These are phyloP conservation scores for Neolentinus lepideus DNA, from an alignment of 1,284 basidiomycete genomes.

Conservation along the genomic window DNA sequence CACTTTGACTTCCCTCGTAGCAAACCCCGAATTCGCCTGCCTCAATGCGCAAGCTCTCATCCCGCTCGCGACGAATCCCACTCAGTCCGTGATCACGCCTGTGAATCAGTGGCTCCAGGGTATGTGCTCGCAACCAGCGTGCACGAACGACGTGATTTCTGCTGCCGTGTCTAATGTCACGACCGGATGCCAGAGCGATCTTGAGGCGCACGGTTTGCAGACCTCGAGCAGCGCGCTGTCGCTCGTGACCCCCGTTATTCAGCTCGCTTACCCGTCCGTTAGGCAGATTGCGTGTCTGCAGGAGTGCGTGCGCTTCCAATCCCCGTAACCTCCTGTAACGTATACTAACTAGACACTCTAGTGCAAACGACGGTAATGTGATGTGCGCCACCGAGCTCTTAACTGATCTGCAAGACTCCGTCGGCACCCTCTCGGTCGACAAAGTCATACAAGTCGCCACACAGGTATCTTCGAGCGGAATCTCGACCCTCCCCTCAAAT, in stretches of 20 bases:
- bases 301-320: constrained; percentile 35
- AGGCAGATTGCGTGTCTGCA: constrained; percentile 46
- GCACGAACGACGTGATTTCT: constrained; percentile 47
- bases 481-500: constrained; percentile 29
- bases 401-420: constrained; percentile 33
- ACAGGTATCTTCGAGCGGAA: constrained; percentile 7
- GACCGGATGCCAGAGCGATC: constrained; percentile 43
- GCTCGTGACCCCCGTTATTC: constrained; percentile 28
- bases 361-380: constrained; percentile 31
- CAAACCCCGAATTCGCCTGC: constrained; percentile 41
- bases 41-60: constrained; percentile 42
- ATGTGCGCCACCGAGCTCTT: constrained; percentile 48
- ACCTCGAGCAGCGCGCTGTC: constrained; percentile 4
- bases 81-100: constrained; percentile 40
- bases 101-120: constrained; percentile 52
- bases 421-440: constrained; percentile 27
- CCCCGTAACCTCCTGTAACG: neutral
- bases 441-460: constrained; percentile 19
- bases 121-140: constrained; percentile 45
- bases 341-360: too few species aligned
- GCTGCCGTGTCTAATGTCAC: constrained; percentile 40
- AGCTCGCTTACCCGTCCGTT: constrained; percentile 40
- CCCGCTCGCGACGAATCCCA: constrained; percentile 29
- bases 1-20: constrained; percentile 27
- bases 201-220: constrained; percentile 27